Conservation (phyloP, 202 grass and related monocot species). For the Digitaria exilis region DNA sequence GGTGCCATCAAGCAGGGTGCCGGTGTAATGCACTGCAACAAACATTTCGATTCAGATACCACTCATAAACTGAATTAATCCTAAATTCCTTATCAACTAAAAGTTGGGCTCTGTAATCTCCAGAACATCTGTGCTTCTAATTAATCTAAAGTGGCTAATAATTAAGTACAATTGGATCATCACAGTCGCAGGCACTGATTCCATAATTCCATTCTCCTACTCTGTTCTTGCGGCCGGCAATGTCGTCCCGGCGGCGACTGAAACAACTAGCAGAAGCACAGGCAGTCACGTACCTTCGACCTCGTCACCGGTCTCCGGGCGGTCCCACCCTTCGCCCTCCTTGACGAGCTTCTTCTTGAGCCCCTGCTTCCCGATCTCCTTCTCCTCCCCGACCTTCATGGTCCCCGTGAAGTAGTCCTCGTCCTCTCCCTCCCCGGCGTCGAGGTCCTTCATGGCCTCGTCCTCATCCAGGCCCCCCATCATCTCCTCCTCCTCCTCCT, state of each 20-base stretch:
- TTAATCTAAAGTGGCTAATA: neutral
- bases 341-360: conserved; percentile 73
- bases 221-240: neutral
- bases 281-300: conserved; percentile 59
- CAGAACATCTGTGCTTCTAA: neutral
- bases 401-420: conserved; percentile 5
- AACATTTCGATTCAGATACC: neutral
- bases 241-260: neutral
- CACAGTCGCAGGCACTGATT: neutral
- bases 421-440: neutral
- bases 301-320: conserved; percentile 75
- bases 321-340: conserved; percentile 71
- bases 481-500: conserved; percentile 28
- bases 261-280: neutral
- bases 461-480: conserved; percentile 27
- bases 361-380: conserved; percentile 75
- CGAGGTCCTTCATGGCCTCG: conserved; percentile 28
- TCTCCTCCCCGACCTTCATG: conserved; percentile 74
- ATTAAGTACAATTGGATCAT: neutral
- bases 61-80: neutral
- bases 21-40: conserved; percentile 73
- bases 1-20: conserved; percentile 68
- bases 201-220: neutral
- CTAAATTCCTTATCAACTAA: neutral
- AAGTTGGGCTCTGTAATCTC: neutral